A percentile compares a stretch with the other conserved stretches of the same genome.
phyloP scores from a whole-genome alignment of 257 asterid genomes.

The Solanum corneliomulleri region DNA sequence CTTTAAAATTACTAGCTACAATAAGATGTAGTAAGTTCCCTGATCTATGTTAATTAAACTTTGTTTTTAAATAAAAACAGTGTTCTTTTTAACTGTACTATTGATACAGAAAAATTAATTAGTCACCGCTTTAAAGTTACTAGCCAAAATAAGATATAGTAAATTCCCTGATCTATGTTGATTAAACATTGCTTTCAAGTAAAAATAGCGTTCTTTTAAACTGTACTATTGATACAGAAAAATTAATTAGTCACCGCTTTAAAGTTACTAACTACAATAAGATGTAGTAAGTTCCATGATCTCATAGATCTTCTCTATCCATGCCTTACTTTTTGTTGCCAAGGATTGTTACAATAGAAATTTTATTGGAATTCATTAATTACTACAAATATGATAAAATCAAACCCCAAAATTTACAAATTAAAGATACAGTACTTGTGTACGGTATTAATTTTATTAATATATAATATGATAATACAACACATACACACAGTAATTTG shows the following conservation, averaged over 20 bases:
- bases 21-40: no score
- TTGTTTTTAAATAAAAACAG: neutral
- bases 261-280: no score
- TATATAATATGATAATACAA: neutral
- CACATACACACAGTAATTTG: neutral
- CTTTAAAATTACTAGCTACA: no score
- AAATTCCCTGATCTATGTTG: neutral
- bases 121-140: neutral
- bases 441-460: neutral
- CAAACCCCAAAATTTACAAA: neutral
- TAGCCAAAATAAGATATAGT: neutral
- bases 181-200: no score
- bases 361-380: neutral
- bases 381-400: neutral
- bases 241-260: no score
- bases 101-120: neutral
- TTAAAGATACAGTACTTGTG: neutral
- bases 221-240: no score
- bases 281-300: neutral
- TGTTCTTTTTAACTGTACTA: neutral
- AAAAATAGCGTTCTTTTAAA: no score
- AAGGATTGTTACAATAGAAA: neutral
- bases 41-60: no score
- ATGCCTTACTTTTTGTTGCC: no score
- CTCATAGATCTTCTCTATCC: neutral